phyloP scores from a whole-genome alignment of 1,284 basidiomycete genomes.

The Cryptococcus sp. region DNA sequence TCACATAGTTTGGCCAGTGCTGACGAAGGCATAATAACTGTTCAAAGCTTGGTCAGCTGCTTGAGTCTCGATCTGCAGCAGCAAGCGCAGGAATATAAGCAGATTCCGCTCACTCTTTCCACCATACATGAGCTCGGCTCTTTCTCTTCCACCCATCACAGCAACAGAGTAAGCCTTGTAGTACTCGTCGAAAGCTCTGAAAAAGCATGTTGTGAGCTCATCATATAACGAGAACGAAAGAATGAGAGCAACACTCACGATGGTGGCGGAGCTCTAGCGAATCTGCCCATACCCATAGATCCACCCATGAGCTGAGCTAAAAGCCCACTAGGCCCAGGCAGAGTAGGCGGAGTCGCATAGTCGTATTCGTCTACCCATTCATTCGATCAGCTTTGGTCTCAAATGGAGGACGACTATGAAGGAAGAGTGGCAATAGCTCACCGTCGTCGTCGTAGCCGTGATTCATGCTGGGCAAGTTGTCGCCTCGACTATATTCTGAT shows the following conservation, averaged over 20 bases:
- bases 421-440: conserved; percentile 10
- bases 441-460: conserved; percentile 51
- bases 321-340: conserved; percentile 30
- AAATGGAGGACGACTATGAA: not conserved
- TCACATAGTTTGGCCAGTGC: conserved; percentile 80
- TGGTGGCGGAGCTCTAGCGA: conserved; percentile 26
- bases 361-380: conserved; percentile 17
- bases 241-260: conserved; percentile 21
- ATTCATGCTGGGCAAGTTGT: conserved; percentile 38
- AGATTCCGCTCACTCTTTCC: conserved; percentile 80
- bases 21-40: conserved; percentile 97
- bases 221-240: not conserved
- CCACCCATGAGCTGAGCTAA: conserved; percentile 37
- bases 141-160: conserved; percentile 50
- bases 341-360: conserved; percentile 16
- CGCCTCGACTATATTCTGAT: not conserved
- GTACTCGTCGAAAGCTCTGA: conserved; percentile 52
- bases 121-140: conserved; percentile 62
- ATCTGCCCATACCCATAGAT: conserved; percentile 23
- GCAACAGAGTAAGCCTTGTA: conserved; percentile 55
- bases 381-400: not conserved
- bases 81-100: not conserved
- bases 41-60: conserved; percentile 10
- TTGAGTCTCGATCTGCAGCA: not conserved
- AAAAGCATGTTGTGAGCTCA: conserved; percentile 3